Evolutionary conservation across 2,329 filamentous ascomycete genomes (phyloP), one percentile per base, ranked within the genome.

Genomic region (Herpotrichia juniperi): DNA sequence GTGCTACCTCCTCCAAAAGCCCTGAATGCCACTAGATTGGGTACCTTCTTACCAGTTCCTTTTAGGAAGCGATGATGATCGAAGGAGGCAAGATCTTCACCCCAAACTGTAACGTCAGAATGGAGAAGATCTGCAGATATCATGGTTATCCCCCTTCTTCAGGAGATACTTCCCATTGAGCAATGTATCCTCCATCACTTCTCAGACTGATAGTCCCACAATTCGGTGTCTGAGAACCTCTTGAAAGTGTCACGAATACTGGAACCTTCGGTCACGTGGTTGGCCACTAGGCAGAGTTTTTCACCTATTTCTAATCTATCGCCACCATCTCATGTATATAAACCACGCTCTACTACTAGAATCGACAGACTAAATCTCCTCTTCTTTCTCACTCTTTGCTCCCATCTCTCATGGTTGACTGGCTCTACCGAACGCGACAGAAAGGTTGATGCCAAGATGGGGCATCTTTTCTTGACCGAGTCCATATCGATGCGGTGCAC

Each of bases 141-240:
- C 40, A 70, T 58, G 0, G 73, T 28, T 0, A 63, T 63, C 47
- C 28, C 57, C 66, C 47, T 72, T 70, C 31, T 66, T 64, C 2
- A 76, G 60, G 8, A 73, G 60, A 40, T 62, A 74, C 30, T 55
- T 53, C 37, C n/a, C 22, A 12, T n/a, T 11, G n/a, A 75, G 61
- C 10, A 70, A 16, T 12, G 60, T 62, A 46, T 75, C 72, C 30
- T 69, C 42, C 40, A 61, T 57, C 2, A 73, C 69, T n/a, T 60
- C 46, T 1, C 73, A 57, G 16, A 59, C 34, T 8, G 69, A 72
- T 16, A 64, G 61, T 1, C 67, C 72, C 43, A 69, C 69, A 4
- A 64, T 62, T 32, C 63, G 56, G 21, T 64, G 49, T 2, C 77
- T 72, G 7, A 78, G 67, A 2, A 67, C 63, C 57, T 78, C 76